Conservation (phyloP, 257 asterid genomes). For the Gardenia jasminoides region DNA sequence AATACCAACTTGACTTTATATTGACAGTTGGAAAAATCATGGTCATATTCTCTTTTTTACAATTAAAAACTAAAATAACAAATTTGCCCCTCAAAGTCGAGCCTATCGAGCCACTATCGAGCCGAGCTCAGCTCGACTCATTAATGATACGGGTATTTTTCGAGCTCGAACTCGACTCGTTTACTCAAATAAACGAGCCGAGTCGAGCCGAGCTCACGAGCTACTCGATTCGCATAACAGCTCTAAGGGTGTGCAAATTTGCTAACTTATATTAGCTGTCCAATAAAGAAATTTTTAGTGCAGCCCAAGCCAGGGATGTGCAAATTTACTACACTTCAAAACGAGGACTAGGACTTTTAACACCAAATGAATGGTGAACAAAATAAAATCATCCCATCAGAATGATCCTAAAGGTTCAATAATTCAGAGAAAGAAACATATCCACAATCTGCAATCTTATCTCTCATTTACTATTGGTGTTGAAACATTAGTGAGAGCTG, state of each 20-base stretch:
- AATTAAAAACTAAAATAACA: no score
- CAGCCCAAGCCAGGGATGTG: background rate
- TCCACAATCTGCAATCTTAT: background rate
- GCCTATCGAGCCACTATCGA: no score
- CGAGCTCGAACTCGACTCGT: no score
- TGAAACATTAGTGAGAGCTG: background rate
- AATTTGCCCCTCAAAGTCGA: no score
- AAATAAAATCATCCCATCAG: background rate
- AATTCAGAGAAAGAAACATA: background rate
- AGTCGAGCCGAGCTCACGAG: no score
- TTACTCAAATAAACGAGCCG: no score
- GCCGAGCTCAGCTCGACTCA: no score
- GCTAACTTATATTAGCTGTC: background rate
- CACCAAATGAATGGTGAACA: background rate
- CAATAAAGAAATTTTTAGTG: background rate
- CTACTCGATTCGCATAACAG: no score
- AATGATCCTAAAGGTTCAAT: background rate
- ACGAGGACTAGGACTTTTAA: background rate
- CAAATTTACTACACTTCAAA: background rate
- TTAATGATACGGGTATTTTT: no score
- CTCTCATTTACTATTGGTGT: background rate
- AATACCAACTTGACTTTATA: no score
- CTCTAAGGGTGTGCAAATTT: background rate
- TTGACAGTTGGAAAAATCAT: no score
- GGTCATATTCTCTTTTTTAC: no score